phyloP scores from a whole-genome alignment of 371 early-diverging fungal species.

The Nosema bombycis region DNA sequence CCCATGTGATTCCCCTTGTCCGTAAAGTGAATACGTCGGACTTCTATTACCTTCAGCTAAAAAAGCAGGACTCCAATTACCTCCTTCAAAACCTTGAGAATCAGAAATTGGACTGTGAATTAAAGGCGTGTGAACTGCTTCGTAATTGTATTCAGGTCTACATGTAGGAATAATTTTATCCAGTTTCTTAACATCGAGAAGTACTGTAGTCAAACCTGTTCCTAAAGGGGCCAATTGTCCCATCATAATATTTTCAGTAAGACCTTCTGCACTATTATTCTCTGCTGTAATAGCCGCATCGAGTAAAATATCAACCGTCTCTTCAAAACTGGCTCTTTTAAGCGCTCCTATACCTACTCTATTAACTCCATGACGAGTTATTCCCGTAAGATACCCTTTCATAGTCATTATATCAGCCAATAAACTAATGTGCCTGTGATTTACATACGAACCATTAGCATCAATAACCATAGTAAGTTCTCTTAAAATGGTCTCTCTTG shows the following conservation, averaged over 20 bases:
- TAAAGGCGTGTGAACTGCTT: conserved; percentile 34
- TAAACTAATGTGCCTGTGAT: conserved; percentile 89
- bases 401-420: conserved; percentile 95
- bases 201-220: conserved; percentile 82
- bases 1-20: background rate
- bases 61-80: conserved; percentile 29
- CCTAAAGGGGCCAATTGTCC: conserved; percentile 91
- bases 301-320: conserved; percentile 95
- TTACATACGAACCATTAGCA: conserved; percentile 89
- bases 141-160: conserved; percentile 53
- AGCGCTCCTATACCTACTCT: conserved; percentile 97
- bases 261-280: conserved; percentile 82
- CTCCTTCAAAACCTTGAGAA: conserved; percentile 22
- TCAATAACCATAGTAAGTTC: conserved; percentile 78
- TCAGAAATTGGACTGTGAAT: conserved; percentile 39
- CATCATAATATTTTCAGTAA: conserved; percentile 95
- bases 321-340: conserved; percentile 97
- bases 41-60: conserved; percentile 25
- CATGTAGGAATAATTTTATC: conserved; percentile 44
- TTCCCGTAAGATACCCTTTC: conserved; percentile 93
- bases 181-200: conserved; percentile 63
- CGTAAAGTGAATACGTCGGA: conserved; percentile 1
- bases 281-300: conserved; percentile 87
- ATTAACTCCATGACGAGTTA: conserved; percentile 94
- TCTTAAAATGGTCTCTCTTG: conserved; percentile 71